Evolutionary conservation across 1,284 basidiomycete species (phyloP).

Genomic region (Puccinia coronata): DNA sequence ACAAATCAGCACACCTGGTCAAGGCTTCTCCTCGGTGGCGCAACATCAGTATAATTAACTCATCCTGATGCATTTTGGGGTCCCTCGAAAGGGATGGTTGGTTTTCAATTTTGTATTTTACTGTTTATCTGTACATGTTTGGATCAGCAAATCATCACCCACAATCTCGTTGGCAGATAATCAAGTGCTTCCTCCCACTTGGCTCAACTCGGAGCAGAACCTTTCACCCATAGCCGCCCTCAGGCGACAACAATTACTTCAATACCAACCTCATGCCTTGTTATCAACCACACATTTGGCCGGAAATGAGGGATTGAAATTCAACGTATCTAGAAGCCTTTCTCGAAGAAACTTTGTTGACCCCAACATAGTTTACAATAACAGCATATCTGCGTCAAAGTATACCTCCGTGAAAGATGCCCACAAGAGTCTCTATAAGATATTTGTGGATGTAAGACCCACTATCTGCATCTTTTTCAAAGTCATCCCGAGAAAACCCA

Average conservation of each 20-base stretch:
- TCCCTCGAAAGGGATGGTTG: background rate
- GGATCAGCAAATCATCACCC: background rate
- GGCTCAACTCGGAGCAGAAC: background rate
- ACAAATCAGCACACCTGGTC: background rate
- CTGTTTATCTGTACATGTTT: background rate
- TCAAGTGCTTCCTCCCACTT: background rate
- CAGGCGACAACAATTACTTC: background rate
- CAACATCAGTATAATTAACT: background rate
- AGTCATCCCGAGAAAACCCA: background rate
- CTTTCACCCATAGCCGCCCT: background rate
- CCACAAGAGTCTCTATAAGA: background rate
- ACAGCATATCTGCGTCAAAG: background rate
- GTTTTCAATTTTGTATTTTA: background rate
- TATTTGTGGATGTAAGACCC: slow-evolving; percentile 1
- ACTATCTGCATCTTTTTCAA: background rate
- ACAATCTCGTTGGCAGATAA: background rate
- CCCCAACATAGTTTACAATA: slow-evolving; percentile 1
- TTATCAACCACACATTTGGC: background rate
- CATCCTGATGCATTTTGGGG: background rate
- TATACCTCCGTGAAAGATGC: background rate
- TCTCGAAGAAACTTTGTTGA: background rate
- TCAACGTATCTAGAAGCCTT: background rate
- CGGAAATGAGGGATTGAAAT: background rate
- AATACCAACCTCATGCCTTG: background rate
- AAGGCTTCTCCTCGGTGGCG: background rate